Percentiles rank a stretch among this genome's conserved stretches.
Evolutionary conservation across 1,284 basidiomycete genomes (phyloP).

Genomic region (Fomitopsis betulina): DNA sequence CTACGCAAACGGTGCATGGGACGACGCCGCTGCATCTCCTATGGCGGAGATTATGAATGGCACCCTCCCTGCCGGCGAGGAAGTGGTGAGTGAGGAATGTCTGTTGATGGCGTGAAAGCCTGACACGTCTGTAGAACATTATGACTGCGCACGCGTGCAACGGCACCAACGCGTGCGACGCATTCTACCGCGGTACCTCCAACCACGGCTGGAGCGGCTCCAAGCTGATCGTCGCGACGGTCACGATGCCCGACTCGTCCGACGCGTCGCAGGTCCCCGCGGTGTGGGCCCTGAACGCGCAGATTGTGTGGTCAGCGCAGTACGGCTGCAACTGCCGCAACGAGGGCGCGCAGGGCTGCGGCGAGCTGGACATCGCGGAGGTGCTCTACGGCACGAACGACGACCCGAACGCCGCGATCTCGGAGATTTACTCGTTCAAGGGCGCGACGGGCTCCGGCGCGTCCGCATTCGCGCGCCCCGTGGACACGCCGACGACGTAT

Average conservation of each 20-base stretch:
- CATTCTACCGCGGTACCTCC: slow-evolving; percentile 28
- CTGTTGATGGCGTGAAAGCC: neutral
- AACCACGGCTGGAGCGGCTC: slow-evolving; percentile 27
- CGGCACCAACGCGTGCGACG: slow-evolving; percentile 16
- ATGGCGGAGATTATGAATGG: slow-evolving; percentile 11
- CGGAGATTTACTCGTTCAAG: slow-evolving; percentile 30
- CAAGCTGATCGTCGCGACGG: slow-evolving; percentile 25
- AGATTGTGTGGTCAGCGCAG: slow-evolving; percentile 27
- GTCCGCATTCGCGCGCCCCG: slow-evolving; percentile 22
- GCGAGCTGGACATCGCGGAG: slow-evolving; percentile 30
- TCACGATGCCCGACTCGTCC: slow-evolving; percentile 19
- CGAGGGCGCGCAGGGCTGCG: slow-evolving; percentile 21
- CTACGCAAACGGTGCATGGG: slow-evolving; percentile 19
- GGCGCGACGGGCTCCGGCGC: slow-evolving; percentile 27
- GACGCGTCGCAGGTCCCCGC: slow-evolving; percentile 20
- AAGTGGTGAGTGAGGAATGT: slow-evolving; percentile 11
- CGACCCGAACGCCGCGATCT: slow-evolving; percentile 19
- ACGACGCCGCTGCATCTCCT: slow-evolving; percentile 11
- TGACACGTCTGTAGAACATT: slow-evolving; percentile 2
- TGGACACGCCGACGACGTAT: slow-evolving; percentile 15
- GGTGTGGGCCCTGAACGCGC: slow-evolving; percentile 28
- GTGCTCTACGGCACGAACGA: slow-evolving; percentile 17
- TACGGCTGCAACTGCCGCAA: slow-evolving; percentile 33
- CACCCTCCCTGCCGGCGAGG: slow-evolving; percentile 11
- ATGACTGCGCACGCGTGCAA: slow-evolving; percentile 7